phyloP scores from a whole-genome alignment of 192 early-diverging fungal genomes.

The Coemansia sp. region DNA sequence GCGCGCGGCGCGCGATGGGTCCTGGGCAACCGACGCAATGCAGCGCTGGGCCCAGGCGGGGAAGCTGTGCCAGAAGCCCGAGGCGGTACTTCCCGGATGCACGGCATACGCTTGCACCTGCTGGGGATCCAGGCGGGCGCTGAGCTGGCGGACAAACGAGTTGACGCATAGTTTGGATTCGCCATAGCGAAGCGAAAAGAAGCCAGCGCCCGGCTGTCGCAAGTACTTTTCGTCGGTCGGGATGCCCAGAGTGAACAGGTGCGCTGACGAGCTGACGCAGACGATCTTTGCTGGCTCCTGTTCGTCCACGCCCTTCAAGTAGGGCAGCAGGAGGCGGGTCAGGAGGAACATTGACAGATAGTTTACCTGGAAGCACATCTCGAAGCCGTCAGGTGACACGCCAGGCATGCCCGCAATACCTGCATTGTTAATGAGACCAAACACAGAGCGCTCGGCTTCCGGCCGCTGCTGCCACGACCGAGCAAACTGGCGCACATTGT shows the following conservation, averaged over 20 bases:
- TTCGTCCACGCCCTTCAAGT: constrained; percentile 9
- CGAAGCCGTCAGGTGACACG: constrained; percentile 48
- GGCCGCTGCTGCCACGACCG: constrained; percentile 29
- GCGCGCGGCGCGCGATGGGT: constrained; percentile 36
- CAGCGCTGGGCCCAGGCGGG: constrained; percentile 37
- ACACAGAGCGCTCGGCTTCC: constrained; percentile 2
- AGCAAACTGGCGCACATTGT: constrained; percentile 33
- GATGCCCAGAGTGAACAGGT: constrained; percentile 45
- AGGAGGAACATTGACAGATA: constrained; percentile 54
- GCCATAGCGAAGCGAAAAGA: constrained; percentile 50
- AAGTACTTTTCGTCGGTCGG: constrained; percentile 45
- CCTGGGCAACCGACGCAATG: constrained; percentile 41
- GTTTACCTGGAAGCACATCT: constrained; percentile 53
- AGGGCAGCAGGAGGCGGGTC: constrained; percentile 41
- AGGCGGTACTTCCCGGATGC: constrained; percentile 50
- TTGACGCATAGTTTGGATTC: constrained; percentile 51
- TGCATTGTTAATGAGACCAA: constrained; percentile 49
- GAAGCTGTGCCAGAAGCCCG: constrained; percentile 44
- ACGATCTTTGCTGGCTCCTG: constrained; percentile 30
- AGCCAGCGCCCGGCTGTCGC: constrained; percentile 31
- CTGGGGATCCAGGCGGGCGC: constrained; percentile 14
- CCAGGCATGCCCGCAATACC: constrained; percentile 49
- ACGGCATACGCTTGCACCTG: constrained; percentile 24
- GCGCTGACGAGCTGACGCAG: constrained; percentile 46
- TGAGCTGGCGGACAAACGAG: constrained; percentile 41